phyloP scores from a whole-genome alignment of 805 yeast genomes.

The Yamadazyma scolyti region DNA sequence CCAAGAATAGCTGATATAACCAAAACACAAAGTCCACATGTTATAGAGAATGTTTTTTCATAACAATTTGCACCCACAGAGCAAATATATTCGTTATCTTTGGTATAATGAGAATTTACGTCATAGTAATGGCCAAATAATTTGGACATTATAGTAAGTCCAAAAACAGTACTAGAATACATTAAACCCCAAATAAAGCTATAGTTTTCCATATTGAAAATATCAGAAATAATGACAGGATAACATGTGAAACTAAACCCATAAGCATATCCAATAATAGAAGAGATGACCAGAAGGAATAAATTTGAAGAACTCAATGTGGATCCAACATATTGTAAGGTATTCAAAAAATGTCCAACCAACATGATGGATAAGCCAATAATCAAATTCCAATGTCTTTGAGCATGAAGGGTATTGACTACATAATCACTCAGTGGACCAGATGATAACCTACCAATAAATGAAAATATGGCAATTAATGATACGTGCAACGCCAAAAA shows the following conservation, averaged over 20 bases:
- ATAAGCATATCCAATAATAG: slow-evolving; percentile 29
- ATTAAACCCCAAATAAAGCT: slow-evolving; percentile 32
- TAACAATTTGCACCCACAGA: slow-evolving; percentile 27
- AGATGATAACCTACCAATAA: slow-evolving; percentile 26
- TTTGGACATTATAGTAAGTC: slow-evolving; percentile 28
- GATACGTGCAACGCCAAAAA: slow-evolving; percentile 33
- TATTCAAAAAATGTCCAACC: slow-evolving; percentile 21
- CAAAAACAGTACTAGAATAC: slow-evolving; percentile 30
- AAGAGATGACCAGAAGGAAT: slow-evolving; percentile 20
- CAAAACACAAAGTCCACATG: slow-evolving; percentile 18
- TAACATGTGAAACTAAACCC: slow-evolving; percentile 32
- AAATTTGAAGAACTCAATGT: slow-evolving; percentile 14
- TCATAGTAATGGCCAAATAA: slow-evolving; percentile 29
- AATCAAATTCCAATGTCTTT: slow-evolving; percentile 31
- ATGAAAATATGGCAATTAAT: slow-evolving; percentile 27
- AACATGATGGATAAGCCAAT: slow-evolving; percentile 27
- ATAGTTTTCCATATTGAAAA: slow-evolving; percentile 29
- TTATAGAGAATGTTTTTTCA: slow-evolving; percentile 21
- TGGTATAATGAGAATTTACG: slow-evolving; percentile 17
- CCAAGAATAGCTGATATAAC: slow-evolving; percentile 16
- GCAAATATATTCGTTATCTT: slow-evolving; percentile 19
- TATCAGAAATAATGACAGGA: slow-evolving; percentile 31
- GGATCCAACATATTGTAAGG: slow-evolving; percentile 13
- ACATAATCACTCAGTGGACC: slow-evolving; percentile 30
- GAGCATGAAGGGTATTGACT: slow-evolving; percentile 18